Base-by-base conservation (phyloP, 129 eudicot species). In the Tanacetum coccineum region DNA sequence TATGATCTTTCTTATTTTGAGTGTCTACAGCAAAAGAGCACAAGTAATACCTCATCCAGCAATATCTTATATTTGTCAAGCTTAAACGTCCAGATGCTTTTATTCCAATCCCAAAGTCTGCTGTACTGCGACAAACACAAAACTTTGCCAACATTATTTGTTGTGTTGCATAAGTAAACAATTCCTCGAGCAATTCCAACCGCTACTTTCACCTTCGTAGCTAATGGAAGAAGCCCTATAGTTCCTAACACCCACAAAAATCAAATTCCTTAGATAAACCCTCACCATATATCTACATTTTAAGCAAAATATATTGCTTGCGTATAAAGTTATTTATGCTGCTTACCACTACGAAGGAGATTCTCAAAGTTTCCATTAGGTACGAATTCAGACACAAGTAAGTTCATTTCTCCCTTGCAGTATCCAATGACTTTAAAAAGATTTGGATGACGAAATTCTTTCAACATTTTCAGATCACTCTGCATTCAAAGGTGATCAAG, bases 371-470 rank as follows among this genome's bases (percentile, higher is more conserved):
- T 42, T 11, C 36, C 36, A 3, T 63, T 63, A 20, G 11, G 32
- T 52, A 63, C 20, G 36, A 9, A 63, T 19, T 63, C 53, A 44
- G 44, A 63, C 32, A 19, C 52, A 18, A 62, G 52, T 14, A 62
- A 40, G 30, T 9, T 26, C 1, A 0, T 5, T 10, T 12, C n/a
- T 1, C 9, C n/a, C 18, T 17, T 9, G 61, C 32, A 67, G 36
- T 7, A 17, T 67, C 72, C 72, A 3, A 50, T 50, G 48, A 50
- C 48, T 39, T 66, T 51, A 50, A 67, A 51, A 67, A 52, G 21
- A 52, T 67, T 67, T 32, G 62, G 72, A 67, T 67, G 62, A 36
- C 1, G 4, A 19, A 67, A 1, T 32, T 44, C 36, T 42, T 63
- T 63, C 19, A 63, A 1, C 11, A 10, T 44, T 63, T 10, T 8